A percentile compares a stretch with the other conserved stretches of the same genome.
These are phyloP conservation scores for Choiromyces venosus DNA, from an alignment of 495 filamentous ascomycete species.

Conservation along the genomic window DNA sequence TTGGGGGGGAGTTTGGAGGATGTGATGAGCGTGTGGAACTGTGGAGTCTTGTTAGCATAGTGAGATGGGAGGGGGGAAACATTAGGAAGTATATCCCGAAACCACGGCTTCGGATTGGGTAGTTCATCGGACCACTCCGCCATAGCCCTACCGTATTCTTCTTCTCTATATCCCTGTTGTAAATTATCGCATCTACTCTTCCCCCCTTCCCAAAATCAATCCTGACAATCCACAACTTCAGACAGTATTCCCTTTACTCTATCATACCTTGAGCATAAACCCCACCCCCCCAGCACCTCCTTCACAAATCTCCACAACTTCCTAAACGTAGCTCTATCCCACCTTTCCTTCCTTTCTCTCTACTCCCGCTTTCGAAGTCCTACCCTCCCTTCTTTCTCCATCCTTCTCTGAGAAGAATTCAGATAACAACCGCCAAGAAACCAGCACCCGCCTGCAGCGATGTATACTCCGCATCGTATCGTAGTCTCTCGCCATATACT, in stretches of 20 bases:
- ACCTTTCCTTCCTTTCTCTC: conserved; percentile 49
- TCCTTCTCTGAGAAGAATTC: too few relatives aligned
- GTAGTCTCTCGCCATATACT: conserved; percentile 98
- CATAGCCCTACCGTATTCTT: conserved; percentile 44
- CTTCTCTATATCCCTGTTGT: conserved; percentile 59
- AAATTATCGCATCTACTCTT: conserved; percentile 52
- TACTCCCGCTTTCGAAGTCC: conserved; percentile 17
- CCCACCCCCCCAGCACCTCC: conserved; percentile 73
- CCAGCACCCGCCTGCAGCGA: conserved; percentile 97
- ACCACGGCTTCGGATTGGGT: conserved; percentile 71
- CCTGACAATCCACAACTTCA: too few relatives aligned
- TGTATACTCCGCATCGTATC: conserved; percentile 93
- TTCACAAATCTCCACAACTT: conserved; percentile 52
- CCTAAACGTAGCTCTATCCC: conserved; percentile 44
- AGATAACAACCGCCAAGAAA: conserved; percentile 56
- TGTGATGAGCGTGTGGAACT: not conserved
- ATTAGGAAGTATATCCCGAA: conserved; percentile 66
- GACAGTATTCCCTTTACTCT: too few relatives aligned
- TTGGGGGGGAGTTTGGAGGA: not conserved
- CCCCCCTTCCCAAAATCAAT: not conserved
- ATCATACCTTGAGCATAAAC: conserved; percentile 64
- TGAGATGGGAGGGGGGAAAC: conserved; percentile 48
- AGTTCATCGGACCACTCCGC: conserved; percentile 57
- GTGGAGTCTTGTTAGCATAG: not conserved
- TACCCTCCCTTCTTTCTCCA: too few relatives aligned